Conservation (phyloP, 2,329 filamentous ascomycete species). For the Macroventuria anomochaeta region DNA sequence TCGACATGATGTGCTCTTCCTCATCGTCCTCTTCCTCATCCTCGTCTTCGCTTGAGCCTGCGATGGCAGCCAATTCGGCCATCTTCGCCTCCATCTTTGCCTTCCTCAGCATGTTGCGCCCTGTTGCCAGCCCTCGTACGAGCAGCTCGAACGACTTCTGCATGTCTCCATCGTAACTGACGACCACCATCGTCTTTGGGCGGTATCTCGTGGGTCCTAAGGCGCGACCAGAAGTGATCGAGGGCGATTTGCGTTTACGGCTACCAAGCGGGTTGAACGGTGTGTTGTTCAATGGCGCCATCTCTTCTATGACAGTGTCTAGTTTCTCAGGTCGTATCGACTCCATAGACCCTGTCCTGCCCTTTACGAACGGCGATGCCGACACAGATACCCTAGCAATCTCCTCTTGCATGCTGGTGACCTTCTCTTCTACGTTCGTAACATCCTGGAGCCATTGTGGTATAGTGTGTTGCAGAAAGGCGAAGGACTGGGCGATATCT, state of each 20-base stretch:
- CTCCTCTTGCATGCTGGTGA: conserved; percentile 44
- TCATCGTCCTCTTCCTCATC: conserved; percentile 34
- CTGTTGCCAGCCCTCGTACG: conserved; percentile 80
- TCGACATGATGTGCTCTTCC: conserved; percentile 38
- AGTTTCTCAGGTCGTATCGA: conserved; percentile 42
- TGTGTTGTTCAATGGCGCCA: conserved; percentile 19
- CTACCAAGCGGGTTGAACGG: conserved; percentile 27
- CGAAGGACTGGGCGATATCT: conserved; percentile 48
- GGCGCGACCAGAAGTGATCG: conserved; percentile 48
- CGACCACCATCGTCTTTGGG: conserved; percentile 76
- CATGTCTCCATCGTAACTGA: conserved; percentile 91
- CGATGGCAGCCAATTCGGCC: conserved; percentile 53
- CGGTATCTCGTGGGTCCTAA: conserved; percentile 65
- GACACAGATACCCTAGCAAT: conserved; percentile 38
- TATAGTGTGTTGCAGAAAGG: conserved; percentile 47
- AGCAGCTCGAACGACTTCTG: conserved; percentile 83
- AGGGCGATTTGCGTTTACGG: conserved; percentile 54
- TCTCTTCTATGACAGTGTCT: conserved; percentile 32
- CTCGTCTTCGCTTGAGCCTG: conserved; percentile 37
- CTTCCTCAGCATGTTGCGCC: conserved; percentile 83
- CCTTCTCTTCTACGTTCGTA: conserved; percentile 40
- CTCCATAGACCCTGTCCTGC: conserved; percentile 45
- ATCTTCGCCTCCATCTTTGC: conserved; percentile 83
- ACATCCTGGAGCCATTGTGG: conserved; percentile 48
- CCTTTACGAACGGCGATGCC: conserved; percentile 37